Evolutionary conservation across 306 rosid species (phyloP), one percentile per base, ranked within the genome.

Genomic region (Spatholobus suberectus): DNA sequence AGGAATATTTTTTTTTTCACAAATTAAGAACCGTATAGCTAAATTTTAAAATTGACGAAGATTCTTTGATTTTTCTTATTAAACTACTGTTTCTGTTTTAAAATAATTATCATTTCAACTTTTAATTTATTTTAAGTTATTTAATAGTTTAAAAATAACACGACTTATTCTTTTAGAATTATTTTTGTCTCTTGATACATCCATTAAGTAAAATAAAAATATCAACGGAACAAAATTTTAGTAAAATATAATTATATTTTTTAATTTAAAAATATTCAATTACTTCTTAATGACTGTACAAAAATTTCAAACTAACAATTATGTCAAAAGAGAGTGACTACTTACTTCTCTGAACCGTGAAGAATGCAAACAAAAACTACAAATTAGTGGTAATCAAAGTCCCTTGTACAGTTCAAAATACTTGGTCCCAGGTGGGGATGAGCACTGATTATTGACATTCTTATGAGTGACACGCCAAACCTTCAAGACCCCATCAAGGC

Each of bases 401-500:
- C 59, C 46, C 70, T 78, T 78, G 32, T 73, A 89, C 24, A 90
- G 85, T 78, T 90, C 92, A 85, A 90, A 88, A 70, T 90, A 87
- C 76, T 87, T 93, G n/a, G 71, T 35, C 23, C 41, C 91, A 70
- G 71, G 76, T 32, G 83, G 90, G 2, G 89, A 43, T 1, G 88
- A 81, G 65, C 66, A 55, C n/a, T 59, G 84, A 41, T 27, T 59
- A 68, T 15, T 47, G 1, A 54, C 52, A 83, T 69, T 90, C 61
- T 75, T 88, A 54, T 80, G 81, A 20, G 91, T 87, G 55, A 96
- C 90, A 10, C 90, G 92, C 98, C 99, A 96, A 76, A 91, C 87
- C 82, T 96, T 96, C 66, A 93, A 74, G 43, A 90, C 96, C 5
- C 99, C 99, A 70, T 96, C 99, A 46, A 96, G 91, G 71, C 99